Evolutionary conservation across 148 eudicot genomes (phyloP).

Genomic region (Rhododendron molle): DNA sequence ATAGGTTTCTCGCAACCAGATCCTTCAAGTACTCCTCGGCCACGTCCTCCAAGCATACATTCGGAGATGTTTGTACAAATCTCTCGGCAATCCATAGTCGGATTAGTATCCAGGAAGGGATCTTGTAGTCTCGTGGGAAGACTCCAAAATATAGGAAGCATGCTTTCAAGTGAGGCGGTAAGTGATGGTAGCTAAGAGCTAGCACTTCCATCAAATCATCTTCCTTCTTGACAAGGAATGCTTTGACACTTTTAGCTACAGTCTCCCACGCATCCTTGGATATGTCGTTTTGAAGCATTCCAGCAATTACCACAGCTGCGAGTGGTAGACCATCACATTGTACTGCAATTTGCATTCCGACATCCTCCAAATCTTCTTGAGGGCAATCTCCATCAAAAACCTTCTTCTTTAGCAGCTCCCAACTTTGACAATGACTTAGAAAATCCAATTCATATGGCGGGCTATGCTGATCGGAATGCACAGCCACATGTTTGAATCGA

Average conservation of each 20-base stretch:
- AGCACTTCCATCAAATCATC: slow-evolving; percentile 12
- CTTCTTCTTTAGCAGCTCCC: slow-evolving; percentile 21
- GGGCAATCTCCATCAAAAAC: slow-evolving; percentile 19
- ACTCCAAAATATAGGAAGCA: slow-evolving; percentile 25
- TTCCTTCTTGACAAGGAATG: not conserved
- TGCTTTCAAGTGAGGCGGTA: slow-evolving; percentile 28
- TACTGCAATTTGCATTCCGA: slow-evolving; percentile 15
- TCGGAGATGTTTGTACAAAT: slow-evolving; percentile 18
- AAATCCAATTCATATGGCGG: slow-evolving; percentile 13
- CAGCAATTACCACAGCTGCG: slow-evolving; percentile 25
- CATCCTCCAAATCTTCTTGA: not conserved
- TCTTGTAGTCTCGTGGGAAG: slow-evolving; percentile 1
- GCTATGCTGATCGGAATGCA: slow-evolving; percentile 4
- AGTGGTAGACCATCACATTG: slow-evolving; percentile 31
- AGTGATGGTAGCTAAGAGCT: slow-evolving; percentile 25
- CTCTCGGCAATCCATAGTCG: slow-evolving; percentile 37
- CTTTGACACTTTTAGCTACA: slow-evolving; percentile 20
- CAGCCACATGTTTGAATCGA: slow-evolving; percentile 13
- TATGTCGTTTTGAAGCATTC: slow-evolving; percentile 17
- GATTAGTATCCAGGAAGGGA: slow-evolving; percentile 16
- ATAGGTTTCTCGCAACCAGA: slow-evolving; percentile 30
- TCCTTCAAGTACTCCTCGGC: slow-evolving; percentile 36
- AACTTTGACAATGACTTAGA: slow-evolving; percentile 11
- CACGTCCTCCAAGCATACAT: slow-evolving; percentile 16
- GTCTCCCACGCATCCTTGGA: slow-evolving; percentile 33